Percentiles rank a stretch among this genome's conserved stretches.
Conservation (phyloP, 2,329 filamentous ascomycete genomes). For the Colletotrichum liaoningense region DNA sequence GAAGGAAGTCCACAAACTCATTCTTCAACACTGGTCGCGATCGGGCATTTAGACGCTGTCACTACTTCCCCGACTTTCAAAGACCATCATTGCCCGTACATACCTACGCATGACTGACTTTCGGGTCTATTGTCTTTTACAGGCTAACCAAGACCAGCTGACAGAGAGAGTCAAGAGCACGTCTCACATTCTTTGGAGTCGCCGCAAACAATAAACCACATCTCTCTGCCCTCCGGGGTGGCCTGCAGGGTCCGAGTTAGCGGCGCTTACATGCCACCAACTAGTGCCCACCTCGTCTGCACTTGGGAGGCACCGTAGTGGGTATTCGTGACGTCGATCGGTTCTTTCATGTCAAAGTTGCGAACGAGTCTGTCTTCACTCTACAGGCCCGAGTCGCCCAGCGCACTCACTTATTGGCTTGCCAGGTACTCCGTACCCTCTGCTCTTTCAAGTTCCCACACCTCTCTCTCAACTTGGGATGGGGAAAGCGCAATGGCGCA, state of each 20-base stretch:
- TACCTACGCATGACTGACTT: background rate
- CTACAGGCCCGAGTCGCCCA: background rate
- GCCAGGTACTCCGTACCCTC: background rate
- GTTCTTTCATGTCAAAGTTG: slow-evolving; percentile 25
- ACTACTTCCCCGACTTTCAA: background rate
- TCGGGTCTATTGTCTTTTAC: slow-evolving; percentile 13
- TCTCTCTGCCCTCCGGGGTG: slow-evolving; percentile 7
- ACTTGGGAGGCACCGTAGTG: slow-evolving; percentile 16
- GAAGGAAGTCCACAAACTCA: background rate
- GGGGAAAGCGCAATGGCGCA: slow-evolving; percentile 16
- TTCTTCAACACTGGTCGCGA: background rate
- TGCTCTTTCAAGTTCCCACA: background rate
- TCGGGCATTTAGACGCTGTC: background rate
- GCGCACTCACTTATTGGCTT: background rate
- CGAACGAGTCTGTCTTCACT: slow-evolving; percentile 6
- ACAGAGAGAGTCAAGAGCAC: background rate
- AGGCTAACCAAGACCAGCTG: background rate
- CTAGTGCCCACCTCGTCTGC: slow-evolving; percentile 14
- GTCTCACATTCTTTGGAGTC: slow-evolving; percentile 19
- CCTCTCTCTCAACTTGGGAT: background rate
- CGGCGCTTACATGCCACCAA: slow-evolving; percentile 17
- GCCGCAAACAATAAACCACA: slow-evolving; percentile 17
- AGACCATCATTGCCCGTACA: background rate
- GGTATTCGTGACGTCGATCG: slow-evolving; percentile 33
- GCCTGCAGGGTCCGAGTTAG: slow-evolving; percentile 33